A percentile compares a stretch with the other conserved stretches of the same genome.
phyloP scores from a whole-genome alignment of 352 stramenopile species.

The Phytophthora pseudosyringae region DNA sequence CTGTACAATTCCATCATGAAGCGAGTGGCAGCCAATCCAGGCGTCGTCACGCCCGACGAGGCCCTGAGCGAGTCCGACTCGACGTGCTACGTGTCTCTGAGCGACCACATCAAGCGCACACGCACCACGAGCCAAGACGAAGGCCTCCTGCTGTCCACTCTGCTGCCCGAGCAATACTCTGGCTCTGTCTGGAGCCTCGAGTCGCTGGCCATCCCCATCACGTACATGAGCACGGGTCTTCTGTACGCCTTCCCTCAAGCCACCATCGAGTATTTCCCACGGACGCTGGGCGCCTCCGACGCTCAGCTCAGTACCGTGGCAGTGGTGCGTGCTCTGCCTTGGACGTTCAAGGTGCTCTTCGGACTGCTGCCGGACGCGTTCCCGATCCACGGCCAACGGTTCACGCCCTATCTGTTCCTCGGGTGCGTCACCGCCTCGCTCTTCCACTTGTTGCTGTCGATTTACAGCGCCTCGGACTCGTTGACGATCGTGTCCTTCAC shows the following conservation, averaged over 20 bases:
- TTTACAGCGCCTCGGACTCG: constrained; percentile 35
- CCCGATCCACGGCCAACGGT: constrained; percentile 58
- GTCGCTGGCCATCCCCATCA: constrained; percentile 73
- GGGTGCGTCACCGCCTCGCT: constrained; percentile 63
- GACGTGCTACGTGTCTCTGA: constrained; percentile 35
- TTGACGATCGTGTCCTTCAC: constrained; percentile 71
- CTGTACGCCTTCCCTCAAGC: constrained; percentile 72
- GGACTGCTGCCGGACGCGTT: constrained; percentile 72
- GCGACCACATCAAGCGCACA: constrained; percentile 29
- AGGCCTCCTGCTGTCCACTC: constrained; percentile 24
- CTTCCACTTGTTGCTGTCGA: constrained; percentile 61
- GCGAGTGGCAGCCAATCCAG: constrained; percentile 14
- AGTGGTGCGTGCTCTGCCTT: constrained; percentile 74
- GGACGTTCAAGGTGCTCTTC: constrained; percentile 84
- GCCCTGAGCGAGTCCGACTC: constrained; percentile 28
- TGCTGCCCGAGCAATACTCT: constrained; percentile 27
- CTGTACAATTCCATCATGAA: constrained; percentile 17
- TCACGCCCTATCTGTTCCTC: constrained; percentile 81
- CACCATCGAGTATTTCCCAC: constrained; percentile 81
- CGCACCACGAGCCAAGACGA: constrained; percentile 34
- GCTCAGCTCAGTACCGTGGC: constrained; percentile 75
- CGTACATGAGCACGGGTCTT: constrained; percentile 79
- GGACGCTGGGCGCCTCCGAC: constrained; percentile 62
- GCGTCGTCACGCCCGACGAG: constrained; percentile 26
- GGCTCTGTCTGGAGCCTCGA: constrained; percentile 59